Conservation (phyloP, 2,329 filamentous ascomycete species). For the Aphanoascus verrucosus region DNA sequence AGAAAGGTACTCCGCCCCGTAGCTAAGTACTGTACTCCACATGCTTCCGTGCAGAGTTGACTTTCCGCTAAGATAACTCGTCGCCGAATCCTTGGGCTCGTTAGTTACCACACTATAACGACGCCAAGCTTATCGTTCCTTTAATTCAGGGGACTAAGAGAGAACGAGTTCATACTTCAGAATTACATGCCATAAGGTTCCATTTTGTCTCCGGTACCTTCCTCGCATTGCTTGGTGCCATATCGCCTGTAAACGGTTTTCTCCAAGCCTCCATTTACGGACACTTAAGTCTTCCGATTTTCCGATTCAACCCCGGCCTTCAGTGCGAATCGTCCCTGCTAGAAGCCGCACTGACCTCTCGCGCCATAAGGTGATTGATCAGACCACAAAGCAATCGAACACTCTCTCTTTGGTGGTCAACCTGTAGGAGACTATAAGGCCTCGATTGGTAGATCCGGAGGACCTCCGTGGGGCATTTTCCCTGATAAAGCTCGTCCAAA, state of each 20-base stretch:
- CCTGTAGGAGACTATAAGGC: neutral
- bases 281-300: too few species aligned
- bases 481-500: neutral
- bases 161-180: too few species aligned
- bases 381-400: neutral
- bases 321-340: too few species aligned
- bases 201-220: too few species aligned
- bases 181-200: too few species aligned
- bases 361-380: neutral
- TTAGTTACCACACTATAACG: neutral
- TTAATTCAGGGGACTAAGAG: too few species aligned
- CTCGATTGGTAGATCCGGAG: neutral
- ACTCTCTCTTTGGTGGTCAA: neutral
- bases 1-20: neutral
- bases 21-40: neutral
- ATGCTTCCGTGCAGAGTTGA: neutral
- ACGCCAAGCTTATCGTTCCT: too few species aligned
- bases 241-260: too few species aligned
- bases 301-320: too few species aligned
- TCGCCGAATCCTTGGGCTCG: neutral
- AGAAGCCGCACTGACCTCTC: too few species aligned
- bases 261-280: too few species aligned
- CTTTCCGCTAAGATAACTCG: neutral
- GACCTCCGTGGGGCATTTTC: neutral
- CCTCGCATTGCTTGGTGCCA: too few species aligned